These are phyloP conservation scores for Beverwykella pulmonaria DNA, from an alignment of 495 filamentous ascomycete species.

Conservation along the genomic window DNA sequence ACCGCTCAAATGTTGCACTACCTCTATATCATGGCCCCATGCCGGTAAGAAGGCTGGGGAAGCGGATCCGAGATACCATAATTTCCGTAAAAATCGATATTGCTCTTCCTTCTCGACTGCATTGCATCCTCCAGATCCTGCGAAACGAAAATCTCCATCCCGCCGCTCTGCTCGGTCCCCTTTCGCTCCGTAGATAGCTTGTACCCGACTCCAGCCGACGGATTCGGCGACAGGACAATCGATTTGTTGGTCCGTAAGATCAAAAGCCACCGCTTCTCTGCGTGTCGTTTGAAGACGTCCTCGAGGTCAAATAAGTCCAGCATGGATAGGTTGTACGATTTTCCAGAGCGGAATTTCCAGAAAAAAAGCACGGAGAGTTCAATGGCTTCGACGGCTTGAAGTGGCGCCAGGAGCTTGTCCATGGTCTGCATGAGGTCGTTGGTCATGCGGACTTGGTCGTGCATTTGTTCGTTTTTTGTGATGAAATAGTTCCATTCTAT, in stretches of 20 bases:
- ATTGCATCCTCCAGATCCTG: slow-evolving; percentile 30
- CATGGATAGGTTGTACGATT: slow-evolving; percentile 26
- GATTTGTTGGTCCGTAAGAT: slow-evolving; percentile 23
- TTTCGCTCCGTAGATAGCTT: slow-evolving; percentile 19
- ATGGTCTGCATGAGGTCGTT: slow-evolving; percentile 24
- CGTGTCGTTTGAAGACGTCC: slow-evolving; percentile 35
- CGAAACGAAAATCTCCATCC: slow-evolving; percentile 25
- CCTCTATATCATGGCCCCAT: slow-evolving; percentile 29
- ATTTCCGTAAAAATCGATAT: slow-evolving; percentile 33
- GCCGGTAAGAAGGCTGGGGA: slow-evolving; percentile 27
- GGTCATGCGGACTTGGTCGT: slow-evolving; percentile 29
- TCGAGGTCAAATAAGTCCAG: slow-evolving; percentile 32
- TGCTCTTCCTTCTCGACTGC: slow-evolving; percentile 16
- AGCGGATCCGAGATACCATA: slow-evolving; percentile 31
- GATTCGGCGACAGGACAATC: slow-evolving; percentile 12
- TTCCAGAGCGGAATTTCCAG: slow-evolving; percentile 28
- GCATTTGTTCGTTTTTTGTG: slow-evolving; percentile 14
- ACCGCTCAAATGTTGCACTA: neutral
- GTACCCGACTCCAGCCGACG: slow-evolving; percentile 28
- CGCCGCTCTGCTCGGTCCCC: slow-evolving; percentile 29
- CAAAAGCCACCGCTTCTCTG: slow-evolving; percentile 24
- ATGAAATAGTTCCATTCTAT: slow-evolving; percentile 31
- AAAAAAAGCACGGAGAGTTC: slow-evolving; percentile 27
- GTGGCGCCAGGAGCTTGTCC: slow-evolving; percentile 24
- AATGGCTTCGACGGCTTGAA: slow-evolving; percentile 21